Evolutionary conservation across 257 asterid species (phyloP).

Genomic region (Lycium ferocissimum): DNA sequence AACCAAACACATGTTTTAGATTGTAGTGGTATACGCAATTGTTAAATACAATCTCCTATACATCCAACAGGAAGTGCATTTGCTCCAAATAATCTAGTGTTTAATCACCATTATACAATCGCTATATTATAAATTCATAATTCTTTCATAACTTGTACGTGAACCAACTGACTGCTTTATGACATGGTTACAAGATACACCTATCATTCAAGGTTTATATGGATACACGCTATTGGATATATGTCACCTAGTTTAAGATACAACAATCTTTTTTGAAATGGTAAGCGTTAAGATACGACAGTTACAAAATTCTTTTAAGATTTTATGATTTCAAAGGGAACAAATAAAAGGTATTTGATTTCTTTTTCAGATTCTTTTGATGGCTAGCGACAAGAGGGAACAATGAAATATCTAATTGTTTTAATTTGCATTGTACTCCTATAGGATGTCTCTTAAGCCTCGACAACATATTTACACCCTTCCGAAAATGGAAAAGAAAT

Average conservation of each 20-base stretch:
- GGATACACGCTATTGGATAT: not conserved
- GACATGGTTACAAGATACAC: constrained; percentile 14
- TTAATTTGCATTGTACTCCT: not conserved
- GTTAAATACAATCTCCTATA: not conserved
- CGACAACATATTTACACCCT: not conserved
- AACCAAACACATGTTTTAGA: not conserved
- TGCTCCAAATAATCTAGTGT: not conserved
- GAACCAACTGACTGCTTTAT: not conserved
- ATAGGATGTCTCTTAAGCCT: not conserved
- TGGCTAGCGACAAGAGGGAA: not conserved
- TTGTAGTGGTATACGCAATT: not conserved
- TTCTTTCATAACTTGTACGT: not conserved
- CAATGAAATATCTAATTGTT: not conserved
- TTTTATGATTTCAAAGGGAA: constrained; percentile 13
- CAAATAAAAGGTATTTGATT: not conserved
- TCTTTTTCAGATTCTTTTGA: not conserved
- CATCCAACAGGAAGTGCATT: not conserved
- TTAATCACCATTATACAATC: not conserved
- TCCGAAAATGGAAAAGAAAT: not conserved
- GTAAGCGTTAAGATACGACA: not conserved
- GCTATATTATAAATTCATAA: not conserved
- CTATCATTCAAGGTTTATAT: constrained; percentile 5
- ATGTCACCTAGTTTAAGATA: not conserved
- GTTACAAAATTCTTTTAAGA: not conserved
- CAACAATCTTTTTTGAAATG: not conserved